phyloP scores from a whole-genome alignment of 2,329 filamentous ascomycete genomes.

The Westerdykella ornata region DNA sequence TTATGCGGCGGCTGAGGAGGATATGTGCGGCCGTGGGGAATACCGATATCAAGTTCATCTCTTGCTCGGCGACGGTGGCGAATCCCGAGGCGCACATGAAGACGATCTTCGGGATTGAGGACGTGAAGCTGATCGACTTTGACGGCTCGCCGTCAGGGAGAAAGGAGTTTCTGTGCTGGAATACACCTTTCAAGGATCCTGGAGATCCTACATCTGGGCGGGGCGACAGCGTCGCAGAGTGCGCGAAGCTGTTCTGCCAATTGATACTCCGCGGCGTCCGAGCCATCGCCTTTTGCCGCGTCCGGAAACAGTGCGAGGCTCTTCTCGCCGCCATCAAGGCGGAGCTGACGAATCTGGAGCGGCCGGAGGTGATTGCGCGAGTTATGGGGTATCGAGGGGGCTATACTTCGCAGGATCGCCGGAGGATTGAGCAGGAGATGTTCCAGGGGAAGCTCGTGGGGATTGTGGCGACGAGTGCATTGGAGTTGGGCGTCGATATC shows the following conservation, averaged over 20 bases:
- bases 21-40: constrained; percentile 91
- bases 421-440: constrained; percentile 89
- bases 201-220: constrained; percentile 79
- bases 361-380: constrained; percentile 65
- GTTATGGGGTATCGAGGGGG: constrained; percentile 96
- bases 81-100: constrained; percentile 90
- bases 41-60: constrained; percentile 76
- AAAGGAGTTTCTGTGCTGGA: constrained; percentile 97
- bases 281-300: constrained; percentile 86
- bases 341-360: constrained; percentile 66
- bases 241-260: constrained; percentile 85
- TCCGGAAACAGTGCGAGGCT: constrained; percentile 82
- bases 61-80: constrained; percentile 91
- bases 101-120: constrained; percentile 82
- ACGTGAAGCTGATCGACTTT: constrained; percentile 76
- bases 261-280: constrained; percentile 81
- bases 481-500: constrained; percentile 93
- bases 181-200: constrained; percentile 89
- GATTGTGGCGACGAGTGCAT: constrained; percentile 85
- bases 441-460: constrained; percentile 90
- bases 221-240: constrained; percentile 74
- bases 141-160: constrained; percentile 88
- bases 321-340: constrained; percentile 72
- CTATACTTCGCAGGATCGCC: constrained; percentile 84
- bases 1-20: constrained; percentile 82